phyloP scores from a whole-genome alignment of 176 grass and related monocot species.

The Carex kokanica region DNA sequence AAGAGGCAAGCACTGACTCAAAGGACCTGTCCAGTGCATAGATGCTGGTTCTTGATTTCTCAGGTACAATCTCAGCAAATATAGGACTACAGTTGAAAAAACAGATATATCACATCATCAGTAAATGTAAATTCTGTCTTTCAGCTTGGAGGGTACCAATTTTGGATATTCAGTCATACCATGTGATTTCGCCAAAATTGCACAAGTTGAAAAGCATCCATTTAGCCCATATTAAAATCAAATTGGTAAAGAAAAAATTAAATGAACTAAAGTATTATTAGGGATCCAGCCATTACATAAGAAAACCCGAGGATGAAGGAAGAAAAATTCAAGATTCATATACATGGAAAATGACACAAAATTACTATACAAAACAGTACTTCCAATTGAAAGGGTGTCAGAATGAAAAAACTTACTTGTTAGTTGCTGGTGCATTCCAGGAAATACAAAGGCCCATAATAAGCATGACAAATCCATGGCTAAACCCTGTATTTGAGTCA shows the following conservation, averaged over 20 bases:
- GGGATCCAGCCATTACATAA: background rate
- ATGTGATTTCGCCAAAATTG: background rate
- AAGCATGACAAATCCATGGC: conserved; percentile 66
- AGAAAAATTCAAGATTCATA: background rate
- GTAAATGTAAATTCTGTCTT: background rate
- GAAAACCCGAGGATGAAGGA: background rate
- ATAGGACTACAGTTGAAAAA: conserved; percentile 57
- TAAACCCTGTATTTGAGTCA: conserved; percentile 41
- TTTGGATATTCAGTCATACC: background rate
- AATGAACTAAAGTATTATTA: background rate
- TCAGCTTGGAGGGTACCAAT: background rate
- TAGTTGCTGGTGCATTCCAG: conserved; percentile 89
- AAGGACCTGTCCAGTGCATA: conserved; percentile 85
- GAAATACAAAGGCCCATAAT: conserved; percentile 86
- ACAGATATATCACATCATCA: background rate
- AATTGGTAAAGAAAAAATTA: background rate
- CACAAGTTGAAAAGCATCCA: background rate
- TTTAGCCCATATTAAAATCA: conserved; percentile 1
- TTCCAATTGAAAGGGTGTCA: background rate
- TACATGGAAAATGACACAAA: background rate
- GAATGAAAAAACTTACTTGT: conserved; percentile 48
- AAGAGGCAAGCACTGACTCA: conserved; percentile 73
- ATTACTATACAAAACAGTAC: background rate
- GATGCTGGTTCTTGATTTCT: conserved; percentile 78
- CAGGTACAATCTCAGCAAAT: conserved; percentile 89